Percentiles rank a stretch among this genome's conserved stretches.
These are phyloP conservation scores for Hansenula sp. DNA, from an alignment of 1,139 yeast genomes.

Conservation along the genomic window DNA sequence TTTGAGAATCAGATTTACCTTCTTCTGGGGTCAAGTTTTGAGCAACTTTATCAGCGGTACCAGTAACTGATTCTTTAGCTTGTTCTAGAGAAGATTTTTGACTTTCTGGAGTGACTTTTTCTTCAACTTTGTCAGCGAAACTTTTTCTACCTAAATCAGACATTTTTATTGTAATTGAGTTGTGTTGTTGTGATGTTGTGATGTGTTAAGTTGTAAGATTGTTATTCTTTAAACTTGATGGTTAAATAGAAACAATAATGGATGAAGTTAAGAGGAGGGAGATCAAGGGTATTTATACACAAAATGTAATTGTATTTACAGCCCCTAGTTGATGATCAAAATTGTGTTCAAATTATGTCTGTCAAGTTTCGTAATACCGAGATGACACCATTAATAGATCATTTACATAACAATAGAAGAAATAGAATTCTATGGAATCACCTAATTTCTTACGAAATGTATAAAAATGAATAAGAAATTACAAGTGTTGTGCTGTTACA, in stretches of 20 bases:
- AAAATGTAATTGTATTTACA: not conserved
- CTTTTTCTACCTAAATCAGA: slow-evolving; percentile 78
- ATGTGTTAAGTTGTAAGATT: not conserved
- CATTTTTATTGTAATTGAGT: slow-evolving; percentile 33
- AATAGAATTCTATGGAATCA: not conserved
- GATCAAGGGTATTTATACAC: slow-evolving; percentile 1
- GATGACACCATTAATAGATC: no score
- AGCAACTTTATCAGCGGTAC: slow-evolving; percentile 60
- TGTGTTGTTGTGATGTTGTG: not conserved
- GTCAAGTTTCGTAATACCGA: no score
- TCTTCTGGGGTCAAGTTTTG: slow-evolving; percentile 54
- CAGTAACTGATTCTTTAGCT: slow-evolving; percentile 71
- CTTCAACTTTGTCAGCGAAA: slow-evolving; percentile 63
- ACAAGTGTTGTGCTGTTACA: not conserved
- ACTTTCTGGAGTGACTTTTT: slow-evolving; percentile 68
- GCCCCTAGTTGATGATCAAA: not conserved
- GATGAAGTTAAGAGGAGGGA: not conserved
- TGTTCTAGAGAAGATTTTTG: slow-evolving; percentile 62
- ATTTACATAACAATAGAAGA: no score
- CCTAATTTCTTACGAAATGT: not conserved
- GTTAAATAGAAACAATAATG: not conserved
- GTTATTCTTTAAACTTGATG: not conserved
- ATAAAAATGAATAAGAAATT: no score
- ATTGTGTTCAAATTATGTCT: not conserved
- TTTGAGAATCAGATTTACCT: slow-evolving; percentile 67